Percentiles rank a stretch among this genome's conserved stretches.
Conservation (phyloP, 73 alveolate species). For the Uronychia setigera region DNA sequence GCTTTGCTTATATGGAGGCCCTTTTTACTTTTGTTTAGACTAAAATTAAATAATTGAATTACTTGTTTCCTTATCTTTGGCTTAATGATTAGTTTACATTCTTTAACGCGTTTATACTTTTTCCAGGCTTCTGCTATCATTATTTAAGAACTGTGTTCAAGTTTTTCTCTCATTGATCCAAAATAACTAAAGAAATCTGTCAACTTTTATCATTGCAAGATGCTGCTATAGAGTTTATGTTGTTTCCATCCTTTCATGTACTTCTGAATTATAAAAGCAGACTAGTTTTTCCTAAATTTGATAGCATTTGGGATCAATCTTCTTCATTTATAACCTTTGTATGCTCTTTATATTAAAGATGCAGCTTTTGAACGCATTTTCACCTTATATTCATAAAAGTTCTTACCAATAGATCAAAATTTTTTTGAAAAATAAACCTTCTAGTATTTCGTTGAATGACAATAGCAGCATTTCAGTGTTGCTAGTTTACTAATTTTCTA, state of each 20-base stretch:
- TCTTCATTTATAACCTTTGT: not conserved
- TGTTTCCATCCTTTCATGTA: conserved; percentile 14
- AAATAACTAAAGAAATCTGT: not conserved
- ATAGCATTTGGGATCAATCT: conserved; percentile 14
- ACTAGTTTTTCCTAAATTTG: conserved; percentile 11
- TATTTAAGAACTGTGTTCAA: too few relatives aligned
- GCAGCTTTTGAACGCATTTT: not conserved
- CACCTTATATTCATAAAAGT: not conserved
- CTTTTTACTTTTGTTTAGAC: too few relatives aligned
- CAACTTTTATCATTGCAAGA: not conserved
- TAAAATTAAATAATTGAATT: too few relatives aligned
- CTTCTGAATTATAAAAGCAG: conserved; percentile 1
- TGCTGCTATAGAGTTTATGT: not conserved
- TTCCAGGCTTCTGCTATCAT: too few relatives aligned
- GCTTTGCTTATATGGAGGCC: too few relatives aligned
- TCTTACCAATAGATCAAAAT: not conserved
- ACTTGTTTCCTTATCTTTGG: too few relatives aligned
- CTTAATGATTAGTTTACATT: too few relatives aligned
- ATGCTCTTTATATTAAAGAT: conserved; percentile 1
- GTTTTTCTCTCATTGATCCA: conserved; percentile 14
- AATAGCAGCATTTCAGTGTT: not conserved
- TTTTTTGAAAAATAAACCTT: not conserved
- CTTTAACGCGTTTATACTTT: too few relatives aligned
- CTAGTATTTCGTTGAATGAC: not conserved
- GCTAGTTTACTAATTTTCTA: not conserved